These are phyloP conservation scores for Quercus suber DNA, from an alignment of 306 rosid genomes.

Conservation along the genomic window DNA sequence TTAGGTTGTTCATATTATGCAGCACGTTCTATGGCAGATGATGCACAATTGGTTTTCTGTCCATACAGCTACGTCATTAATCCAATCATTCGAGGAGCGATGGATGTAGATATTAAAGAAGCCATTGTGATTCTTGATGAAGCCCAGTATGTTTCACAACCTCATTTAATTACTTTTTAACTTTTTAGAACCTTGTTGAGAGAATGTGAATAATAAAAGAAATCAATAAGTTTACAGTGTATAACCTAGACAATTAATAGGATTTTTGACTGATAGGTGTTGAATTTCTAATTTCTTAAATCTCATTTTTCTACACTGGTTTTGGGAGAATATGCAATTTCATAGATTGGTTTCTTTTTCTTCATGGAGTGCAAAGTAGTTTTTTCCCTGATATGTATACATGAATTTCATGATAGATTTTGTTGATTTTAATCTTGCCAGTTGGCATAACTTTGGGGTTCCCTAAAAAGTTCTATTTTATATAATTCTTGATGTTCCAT, in stretches of 20 bases:
- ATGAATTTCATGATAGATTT: background rate
- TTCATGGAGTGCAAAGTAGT: background rate
- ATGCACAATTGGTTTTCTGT: conserved; percentile 85
- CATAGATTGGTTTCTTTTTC: too few species aligned
- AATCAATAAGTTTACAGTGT: background rate
- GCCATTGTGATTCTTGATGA: conserved; percentile 80
- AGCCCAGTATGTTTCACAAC: conserved; percentile 73
- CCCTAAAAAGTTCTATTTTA: background rate
- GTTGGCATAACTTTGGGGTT: background rate
- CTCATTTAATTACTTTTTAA: background rate
- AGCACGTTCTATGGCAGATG: conserved; percentile 82
- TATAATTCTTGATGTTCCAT: background rate
- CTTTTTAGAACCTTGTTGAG: background rate
- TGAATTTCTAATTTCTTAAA: background rate
- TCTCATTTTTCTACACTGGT: background rate
- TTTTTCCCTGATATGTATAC: background rate
- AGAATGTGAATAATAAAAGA: background rate
- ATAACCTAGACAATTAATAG: background rate
- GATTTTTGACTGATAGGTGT: background rate
- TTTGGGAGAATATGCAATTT: background rate
- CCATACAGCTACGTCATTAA: conserved; percentile 86
- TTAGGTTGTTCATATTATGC: conserved; percentile 95
- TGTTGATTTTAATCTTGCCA: background rate
- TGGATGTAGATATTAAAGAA: conserved; percentile 88
- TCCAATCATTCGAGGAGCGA: conserved; percentile 91